Base-by-base conservation (phyloP, 2,329 filamentous ascomycete genomes). In the Arachnomyces sp. region DNA sequence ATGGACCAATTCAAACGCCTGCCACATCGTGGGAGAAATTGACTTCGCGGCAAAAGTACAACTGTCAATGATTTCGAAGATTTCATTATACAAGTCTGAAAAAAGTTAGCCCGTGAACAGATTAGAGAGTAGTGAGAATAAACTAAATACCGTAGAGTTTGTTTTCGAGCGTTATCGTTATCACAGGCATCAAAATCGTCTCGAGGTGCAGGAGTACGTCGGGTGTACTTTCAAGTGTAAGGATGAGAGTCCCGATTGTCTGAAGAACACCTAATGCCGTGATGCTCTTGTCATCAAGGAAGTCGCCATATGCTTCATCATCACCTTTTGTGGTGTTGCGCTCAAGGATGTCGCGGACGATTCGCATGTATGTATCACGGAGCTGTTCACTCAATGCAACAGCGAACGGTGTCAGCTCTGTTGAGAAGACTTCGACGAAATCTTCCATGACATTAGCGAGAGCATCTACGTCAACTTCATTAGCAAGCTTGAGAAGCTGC, bases 401-500 rank as follows among this genome's bases (percentile, higher is more conserved):
- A 8, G 92, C 92, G 55, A 98, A 98, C 3, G 92, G 92, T 4
- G 92, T 96, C 34, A 98, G 75, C 61, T 98, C 92, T 2, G 87
- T 77, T n/a, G 92, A 90, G 59, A 98, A 98, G 2, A 96, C 89
- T 63, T 98, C 92, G 34, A 98, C 92, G 59, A 98, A 98, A 59
- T 98, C 92, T 65, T 98, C 92, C 92, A 98, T 98, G 30, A 98
- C 92, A 56, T 96, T 96, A 15, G 92, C 90, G 31, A 98, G 73
- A 4, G 92, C 89, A 63, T 98, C 92, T 35, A 98, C 90, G 59
- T 98, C 92, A 43, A 93, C 92, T 66, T 98, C 92, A 58, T 98
- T 98, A 18, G 92, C 90, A 42, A 98, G 72, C 69, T 96, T 96
- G 40, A 98, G 74, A 11, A 98, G 75, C 65, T 98, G 90, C 67